Evolutionary conservation across 768 basidiomycete genomes (phyloP), one percentile per base, ranked within the genome.

Genomic region (Candolleomyces efflorescens): DNA sequence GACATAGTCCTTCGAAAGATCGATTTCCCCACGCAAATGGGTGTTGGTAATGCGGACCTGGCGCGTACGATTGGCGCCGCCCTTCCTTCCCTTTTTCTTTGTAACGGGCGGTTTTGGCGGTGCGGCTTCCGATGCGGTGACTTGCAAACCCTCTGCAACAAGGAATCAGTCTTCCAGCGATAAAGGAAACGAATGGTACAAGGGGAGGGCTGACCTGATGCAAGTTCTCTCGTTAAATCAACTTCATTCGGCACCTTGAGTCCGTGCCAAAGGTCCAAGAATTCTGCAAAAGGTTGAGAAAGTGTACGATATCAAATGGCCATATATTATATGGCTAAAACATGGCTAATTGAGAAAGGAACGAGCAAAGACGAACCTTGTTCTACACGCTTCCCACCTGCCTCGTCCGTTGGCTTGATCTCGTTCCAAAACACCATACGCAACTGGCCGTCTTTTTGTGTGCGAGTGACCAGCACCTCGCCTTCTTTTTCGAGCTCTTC

Each of bases 11-110:
- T 82, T 82, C 46, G 87, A 85, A 51, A 96, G 71, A 71, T 96
- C 94, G 75, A 97, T 89, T 65, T 89, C 85, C 18, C 86, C 89
- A 67, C 84, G 90, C 69, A 94, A 72, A 76, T 96, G 94, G 3
- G 88, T 85, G 65, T 96, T 97, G 39, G 92, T 95, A 63, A 96
- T 85, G 64, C 90, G 85, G 55, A 85, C 84, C 66, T 86, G 86
- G 49, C 94, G 82, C 66, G 90, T 87, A 17, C 86, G 77, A 49
- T 83, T 82, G 36, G 82, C 89, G 12, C 84, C 78, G 51, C 89
- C 87, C 63, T 89, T 89, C 63, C 90, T 90, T 65, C 89, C 90
- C 71, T 93, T 95, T 78, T 87, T 94, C 63, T 80, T 81, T 15
- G 5, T 9, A 18, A 67, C 74, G 13, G 78, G 73, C 0, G 82